Base-by-base conservation (phyloP, 495 filamentous ascomycete genomes). In the Podospora appendiculata region DNA sequence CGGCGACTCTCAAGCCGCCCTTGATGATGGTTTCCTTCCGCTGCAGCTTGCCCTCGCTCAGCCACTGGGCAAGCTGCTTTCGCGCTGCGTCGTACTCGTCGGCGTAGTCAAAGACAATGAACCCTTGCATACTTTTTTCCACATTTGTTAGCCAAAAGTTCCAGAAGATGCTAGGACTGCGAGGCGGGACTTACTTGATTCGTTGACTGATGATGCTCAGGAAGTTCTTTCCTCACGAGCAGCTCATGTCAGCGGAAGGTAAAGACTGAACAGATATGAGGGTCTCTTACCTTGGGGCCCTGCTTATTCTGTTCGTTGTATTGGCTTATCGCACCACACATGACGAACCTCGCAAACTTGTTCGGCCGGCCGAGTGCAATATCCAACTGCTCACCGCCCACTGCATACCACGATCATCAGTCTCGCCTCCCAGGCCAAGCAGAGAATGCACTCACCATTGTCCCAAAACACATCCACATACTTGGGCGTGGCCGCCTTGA, bases 401-500 rank as follows among this genome's bases (percentile, higher is more conserved):
- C 66, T 67, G 3, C 6, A 14, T 32, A 5, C 17, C 25, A 11
- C 3, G 9, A 4, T 25, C 14, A 14, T 13, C 44, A 11, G 18
- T 33, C 7, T 46, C 16, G 11, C 18, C 11, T 25, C 11, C 44
- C 18, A 13, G 8, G 47, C 6, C 9, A 8, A 0, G 16, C 8
- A 13, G 5, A 9, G 19, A 16, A 11, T 11, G 7, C 6, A 48
- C 66, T 58, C 35, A 67, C 66, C 84, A 63, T 87, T 86, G 53
- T 87, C 85, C 56, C 78, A 86, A 54, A 75, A 87, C 12, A 87
- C 78, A 57, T 88, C 80, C 13, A 86, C 81, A 54, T 68, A 81
- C 0, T 78, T 53, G 2, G 82, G 79, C 14, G 85, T 86, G 10
- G 73, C 82, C 56, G 72, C 70, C 50, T 58, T 67, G 41, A 89